phyloP scores from a whole-genome alignment of 1,284 basidiomycete genomes.

The Phenoliferia sp. region DNA sequence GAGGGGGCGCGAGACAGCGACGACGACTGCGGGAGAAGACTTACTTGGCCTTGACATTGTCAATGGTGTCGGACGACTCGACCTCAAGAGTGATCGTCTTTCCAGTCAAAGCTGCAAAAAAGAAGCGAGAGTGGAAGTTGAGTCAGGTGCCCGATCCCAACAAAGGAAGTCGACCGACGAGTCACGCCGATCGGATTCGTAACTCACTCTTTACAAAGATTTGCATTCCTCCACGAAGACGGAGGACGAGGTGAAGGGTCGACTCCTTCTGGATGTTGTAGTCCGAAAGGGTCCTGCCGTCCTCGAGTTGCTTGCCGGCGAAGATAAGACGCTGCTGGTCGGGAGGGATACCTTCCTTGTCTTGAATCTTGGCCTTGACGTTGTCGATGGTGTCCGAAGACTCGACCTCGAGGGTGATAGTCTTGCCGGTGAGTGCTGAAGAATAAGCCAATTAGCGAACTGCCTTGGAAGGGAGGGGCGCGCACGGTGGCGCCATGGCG shows the following conservation, averaged over 20 bases:
- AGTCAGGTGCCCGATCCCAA: too few relatives aligned
- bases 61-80: too few relatives aligned
- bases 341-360: conserved; percentile 53
- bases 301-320: conserved; percentile 89
- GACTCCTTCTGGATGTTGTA: conserved; percentile 99
- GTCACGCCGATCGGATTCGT: too few relatives aligned
- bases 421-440: not conserved
- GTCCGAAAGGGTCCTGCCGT: conserved; percentile 86
- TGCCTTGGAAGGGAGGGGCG: not conserved
- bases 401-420: conserved; percentile 55
- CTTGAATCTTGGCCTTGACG: conserved; percentile 48
- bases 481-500: conserved; percentile 33
- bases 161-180: too few relatives aligned
- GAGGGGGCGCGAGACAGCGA: too few relatives aligned
- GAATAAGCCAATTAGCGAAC: not conserved
- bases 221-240: conserved; percentile 86
- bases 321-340: conserved; percentile 94
- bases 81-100: too few relatives aligned
- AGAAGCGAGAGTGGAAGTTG: too few relatives aligned
- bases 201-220: conserved; percentile 15
- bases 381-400: conserved; percentile 58
- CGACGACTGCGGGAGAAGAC: too few relatives aligned
- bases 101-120: too few relatives aligned
- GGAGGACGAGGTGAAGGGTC: conserved; percentile 92
- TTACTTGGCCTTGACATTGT: too few relatives aligned